Conservation (phyloP, 2,329 filamentous ascomycete genomes). For the Cyclaneusma minus region DNA sequence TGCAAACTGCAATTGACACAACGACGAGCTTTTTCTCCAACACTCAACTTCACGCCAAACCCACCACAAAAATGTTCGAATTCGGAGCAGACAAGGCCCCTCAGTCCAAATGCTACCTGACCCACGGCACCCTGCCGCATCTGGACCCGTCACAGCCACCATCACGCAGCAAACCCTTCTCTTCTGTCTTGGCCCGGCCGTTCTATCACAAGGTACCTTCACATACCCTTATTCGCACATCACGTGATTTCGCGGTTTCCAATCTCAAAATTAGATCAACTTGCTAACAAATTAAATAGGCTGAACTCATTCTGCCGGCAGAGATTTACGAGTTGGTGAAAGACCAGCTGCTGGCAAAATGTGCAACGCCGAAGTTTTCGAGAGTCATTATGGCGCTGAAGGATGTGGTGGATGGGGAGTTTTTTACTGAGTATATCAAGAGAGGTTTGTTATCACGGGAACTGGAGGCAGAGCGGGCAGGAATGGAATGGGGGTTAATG, state of each 20-base stretch:
- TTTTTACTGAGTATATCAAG: constrained; percentile 79
- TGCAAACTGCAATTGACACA: too few relatives aligned
- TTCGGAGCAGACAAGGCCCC: constrained; percentile 21
- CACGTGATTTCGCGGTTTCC: too few relatives aligned
- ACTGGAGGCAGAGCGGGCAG: too few relatives aligned
- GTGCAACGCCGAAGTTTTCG: constrained; percentile 36
- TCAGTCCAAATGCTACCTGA: constrained; percentile 56
- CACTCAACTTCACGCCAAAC: too few relatives aligned
- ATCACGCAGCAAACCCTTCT: constrained; percentile 62
- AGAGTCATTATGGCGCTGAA: constrained; percentile 58
- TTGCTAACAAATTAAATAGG: constrained; percentile 23
- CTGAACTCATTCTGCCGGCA: constrained; percentile 59
- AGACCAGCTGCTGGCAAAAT: constrained; percentile 29
- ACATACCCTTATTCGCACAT: too few relatives aligned
- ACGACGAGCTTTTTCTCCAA: too few relatives aligned
- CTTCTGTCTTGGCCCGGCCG: constrained; percentile 44
- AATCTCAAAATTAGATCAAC: too few relatives aligned
- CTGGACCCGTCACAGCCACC: constrained; percentile 57
- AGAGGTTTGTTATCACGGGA: constrained; percentile 20
- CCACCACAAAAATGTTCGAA: constrained; percentile 26
- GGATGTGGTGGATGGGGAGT: constrained; percentile 56
- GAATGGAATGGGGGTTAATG: too few relatives aligned
- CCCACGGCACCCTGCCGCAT: constrained; percentile 51
- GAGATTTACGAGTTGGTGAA: constrained; percentile 39
- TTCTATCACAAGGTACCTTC: constrained; percentile 50